These are phyloP conservation scores for Zymoseptoria brevis DNA, from an alignment of 2,329 filamentous ascomycete genomes.

Conservation along the genomic window DNA sequence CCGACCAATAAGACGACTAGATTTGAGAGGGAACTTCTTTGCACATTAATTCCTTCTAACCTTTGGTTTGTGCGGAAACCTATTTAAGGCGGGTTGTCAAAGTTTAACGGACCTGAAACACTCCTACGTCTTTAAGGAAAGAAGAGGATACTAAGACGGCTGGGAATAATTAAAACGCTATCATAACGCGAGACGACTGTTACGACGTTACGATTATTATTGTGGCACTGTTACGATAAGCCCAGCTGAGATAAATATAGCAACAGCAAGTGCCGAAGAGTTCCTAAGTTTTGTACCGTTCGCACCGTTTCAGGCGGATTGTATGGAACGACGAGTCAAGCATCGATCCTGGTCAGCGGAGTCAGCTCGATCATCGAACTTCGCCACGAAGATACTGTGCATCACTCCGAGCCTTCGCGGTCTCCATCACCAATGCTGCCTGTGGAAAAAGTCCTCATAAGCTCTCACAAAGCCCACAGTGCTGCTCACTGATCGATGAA, in stretches of 20 bases:
- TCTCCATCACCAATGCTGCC: not conserved
- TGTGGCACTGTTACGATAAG: not conserved
- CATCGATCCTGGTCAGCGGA: not conserved
- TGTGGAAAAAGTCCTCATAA: too few relatives aligned
- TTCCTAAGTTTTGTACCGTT: not conserved
- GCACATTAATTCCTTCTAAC: slow-evolving; percentile 9
- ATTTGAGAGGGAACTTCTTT: slow-evolving; percentile 9
- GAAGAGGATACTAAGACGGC: not conserved
- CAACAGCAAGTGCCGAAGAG: not conserved
- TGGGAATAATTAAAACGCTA: not conserved
- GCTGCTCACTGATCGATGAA: too few relatives aligned
- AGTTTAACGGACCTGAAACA: not conserved
- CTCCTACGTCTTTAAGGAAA: not conserved
- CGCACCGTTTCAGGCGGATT: not conserved
- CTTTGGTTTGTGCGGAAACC: slow-evolving; percentile 2
- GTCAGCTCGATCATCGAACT: not conserved
- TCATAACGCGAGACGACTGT: not conserved
- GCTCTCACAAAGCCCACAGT: too few relatives aligned
- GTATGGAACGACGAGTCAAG: not conserved
- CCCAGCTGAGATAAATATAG: not conserved
- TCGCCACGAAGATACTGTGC: too few relatives aligned
- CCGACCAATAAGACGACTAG: too few relatives aligned
- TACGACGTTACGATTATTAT: not conserved
- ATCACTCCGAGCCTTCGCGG: not conserved
- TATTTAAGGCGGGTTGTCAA: not conserved